Conservation (phyloP, 148 eudicot genomes). For the Euryodendron excelsum region DNA sequence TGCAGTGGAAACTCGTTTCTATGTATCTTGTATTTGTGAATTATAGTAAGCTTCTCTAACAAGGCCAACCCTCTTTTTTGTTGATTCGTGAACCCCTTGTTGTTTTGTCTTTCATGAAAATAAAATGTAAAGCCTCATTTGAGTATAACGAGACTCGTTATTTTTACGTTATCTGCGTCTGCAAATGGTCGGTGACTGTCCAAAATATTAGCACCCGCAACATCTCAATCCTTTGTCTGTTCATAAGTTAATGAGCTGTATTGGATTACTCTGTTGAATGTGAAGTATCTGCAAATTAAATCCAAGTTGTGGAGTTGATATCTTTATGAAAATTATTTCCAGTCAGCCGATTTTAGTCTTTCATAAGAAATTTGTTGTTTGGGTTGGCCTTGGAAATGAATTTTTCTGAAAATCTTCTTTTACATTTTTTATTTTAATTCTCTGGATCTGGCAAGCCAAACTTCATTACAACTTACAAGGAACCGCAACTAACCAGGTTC, state of each 20-base stretch:
- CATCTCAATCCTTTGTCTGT: not conserved
- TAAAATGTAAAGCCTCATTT: not conserved
- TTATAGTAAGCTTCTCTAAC: not conserved
- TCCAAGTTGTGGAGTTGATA: not conserved
- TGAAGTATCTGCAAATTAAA: not conserved
- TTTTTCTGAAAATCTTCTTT: not conserved
- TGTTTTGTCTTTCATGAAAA: not conserved
- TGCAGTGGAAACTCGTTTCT: not conserved
- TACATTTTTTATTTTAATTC: not conserved
- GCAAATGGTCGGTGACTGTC: not conserved
- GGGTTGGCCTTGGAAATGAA: not conserved
- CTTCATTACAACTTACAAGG: not conserved
- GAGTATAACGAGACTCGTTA: not conserved
- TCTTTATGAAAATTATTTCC: not conserved
- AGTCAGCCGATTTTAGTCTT: not conserved
- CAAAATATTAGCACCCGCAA: not conserved
- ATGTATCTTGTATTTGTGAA: slow-evolving; percentile 4
- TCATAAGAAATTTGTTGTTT: not conserved
- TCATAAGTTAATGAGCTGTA: not conserved
- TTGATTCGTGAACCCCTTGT: not conserved
- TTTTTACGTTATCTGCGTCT: not conserved
- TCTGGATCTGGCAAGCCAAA: not conserved
- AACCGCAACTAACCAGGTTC: not conserved
- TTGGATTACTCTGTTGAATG: not conserved
- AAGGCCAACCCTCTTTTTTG: not conserved